These are phyloP conservation scores for Pleurotus salmoneostramineus DNA, from an alignment of 768 basidiomycete genomes.

Conservation along the genomic window DNA sequence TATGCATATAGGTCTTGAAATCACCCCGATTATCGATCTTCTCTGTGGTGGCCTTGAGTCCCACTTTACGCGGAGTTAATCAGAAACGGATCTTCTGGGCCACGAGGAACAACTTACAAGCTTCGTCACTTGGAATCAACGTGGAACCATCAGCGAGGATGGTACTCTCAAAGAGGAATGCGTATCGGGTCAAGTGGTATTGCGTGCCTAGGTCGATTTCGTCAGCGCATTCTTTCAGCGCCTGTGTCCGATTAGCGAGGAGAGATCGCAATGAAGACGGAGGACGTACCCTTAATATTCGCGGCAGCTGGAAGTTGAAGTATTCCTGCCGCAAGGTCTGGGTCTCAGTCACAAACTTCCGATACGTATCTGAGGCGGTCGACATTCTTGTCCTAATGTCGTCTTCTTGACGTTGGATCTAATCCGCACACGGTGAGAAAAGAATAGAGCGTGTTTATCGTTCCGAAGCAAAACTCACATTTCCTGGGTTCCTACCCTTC, in stretches of 20 bases:
- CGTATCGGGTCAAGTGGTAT: slow-evolving; percentile 93
- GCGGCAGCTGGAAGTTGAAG: slow-evolving; percentile 94
- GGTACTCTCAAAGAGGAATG: slow-evolving; percentile 90
- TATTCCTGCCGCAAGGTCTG: slow-evolving; percentile 94
- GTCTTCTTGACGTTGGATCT: slow-evolving; percentile 93
- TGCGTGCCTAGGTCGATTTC: slow-evolving; percentile 98
- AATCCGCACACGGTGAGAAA: slow-evolving; percentile 11
- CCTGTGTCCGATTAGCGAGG: slow-evolving; percentile 33
- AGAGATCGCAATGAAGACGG: neutral
- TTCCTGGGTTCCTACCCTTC: slow-evolving; percentile 91
- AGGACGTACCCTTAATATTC: slow-evolving; percentile 78
- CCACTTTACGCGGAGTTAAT: slow-evolving; percentile 29
- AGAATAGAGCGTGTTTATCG: too few species aligned
- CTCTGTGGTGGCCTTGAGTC: slow-evolving; percentile 84
- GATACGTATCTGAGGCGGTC: slow-evolving; percentile 79
- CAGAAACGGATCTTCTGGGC: neutral
- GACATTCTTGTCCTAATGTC: slow-evolving; percentile 88
- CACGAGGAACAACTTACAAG: slow-evolving; percentile 39
- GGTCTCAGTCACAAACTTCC: slow-evolving; percentile 86
- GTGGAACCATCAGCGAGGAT: slow-evolving; percentile 86
- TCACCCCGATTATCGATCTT: slow-evolving; percentile 92
- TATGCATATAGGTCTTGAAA: slow-evolving; percentile 97
- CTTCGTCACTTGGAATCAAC: slow-evolving; percentile 71
- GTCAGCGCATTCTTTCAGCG: slow-evolving; percentile 91
- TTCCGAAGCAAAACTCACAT: slow-evolving; percentile 38